Evolutionary conservation across 2,329 filamentous ascomycete genomes (phyloP).

Genomic region (Fusarium coffeatum): DNA sequence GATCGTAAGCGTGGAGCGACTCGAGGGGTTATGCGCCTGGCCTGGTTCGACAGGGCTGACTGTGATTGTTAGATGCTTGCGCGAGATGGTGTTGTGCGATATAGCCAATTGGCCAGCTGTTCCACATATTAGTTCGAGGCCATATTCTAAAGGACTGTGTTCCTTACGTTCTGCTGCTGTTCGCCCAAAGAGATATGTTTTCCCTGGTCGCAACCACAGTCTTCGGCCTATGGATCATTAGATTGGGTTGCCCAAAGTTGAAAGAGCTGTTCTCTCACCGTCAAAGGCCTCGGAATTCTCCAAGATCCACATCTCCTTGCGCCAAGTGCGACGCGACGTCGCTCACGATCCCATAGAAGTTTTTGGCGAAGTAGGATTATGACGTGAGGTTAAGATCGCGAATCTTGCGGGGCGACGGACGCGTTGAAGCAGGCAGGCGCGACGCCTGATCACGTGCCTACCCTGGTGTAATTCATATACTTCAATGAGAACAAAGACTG

Average conservation of each 20-base stretch:
- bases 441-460: slow-evolving; percentile 47
- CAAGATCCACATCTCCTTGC: slow-evolving; percentile 70
- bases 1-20: slow-evolving; percentile 76
- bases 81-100: slow-evolving; percentile 84
- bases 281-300: slow-evolving; percentile 68
- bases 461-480: not conserved
- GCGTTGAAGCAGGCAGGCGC: slow-evolving; percentile 25
- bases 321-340: slow-evolving; percentile 33
- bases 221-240: slow-evolving; percentile 55
- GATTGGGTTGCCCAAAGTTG: not conserved
- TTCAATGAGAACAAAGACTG: not conserved
- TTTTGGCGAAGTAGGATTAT: slow-evolving; percentile 19
- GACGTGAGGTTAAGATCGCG: slow-evolving; percentile 46
- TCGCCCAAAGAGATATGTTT: slow-evolving; percentile 86
- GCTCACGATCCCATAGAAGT: slow-evolving; percentile 32
- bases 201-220: slow-evolving; percentile 87
- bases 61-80: slow-evolving; percentile 85
- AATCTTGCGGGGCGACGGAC: slow-evolving; percentile 37
- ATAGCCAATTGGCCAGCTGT: slow-evolving; percentile 76
- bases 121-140: slow-evolving; percentile 3
- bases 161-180: slow-evolving; percentile 72
- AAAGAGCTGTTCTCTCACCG: slow-evolving; percentile 47
- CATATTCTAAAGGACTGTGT: not conserved
- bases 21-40: slow-evolving; percentile 72
- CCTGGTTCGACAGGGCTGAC: slow-evolving; percentile 73